Evolutionary conservation across 2,329 filamentous ascomycete species (phyloP).

Genomic region (Colletotrichum chrysophilum): DNA sequence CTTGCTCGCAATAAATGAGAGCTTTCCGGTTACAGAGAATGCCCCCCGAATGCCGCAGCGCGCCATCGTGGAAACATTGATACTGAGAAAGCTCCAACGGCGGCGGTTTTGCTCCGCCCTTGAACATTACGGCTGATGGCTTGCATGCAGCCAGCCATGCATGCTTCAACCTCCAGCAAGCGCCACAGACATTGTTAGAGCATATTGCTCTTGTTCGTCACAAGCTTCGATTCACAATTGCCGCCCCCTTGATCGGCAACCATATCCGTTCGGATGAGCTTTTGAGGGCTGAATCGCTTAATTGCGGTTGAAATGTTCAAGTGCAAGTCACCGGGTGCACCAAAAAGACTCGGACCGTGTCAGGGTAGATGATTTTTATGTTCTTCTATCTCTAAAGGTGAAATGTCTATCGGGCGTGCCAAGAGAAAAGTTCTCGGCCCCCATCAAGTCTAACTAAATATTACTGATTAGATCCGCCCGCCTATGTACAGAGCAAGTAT

Average conservation of each 20-base stretch:
- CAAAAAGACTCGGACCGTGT: background rate
- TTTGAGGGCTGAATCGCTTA: background rate
- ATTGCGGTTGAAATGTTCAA: background rate
- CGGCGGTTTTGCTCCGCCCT: background rate
- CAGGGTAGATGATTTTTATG: background rate
- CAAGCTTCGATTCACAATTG: background rate
- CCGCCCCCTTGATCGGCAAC: slow-evolving; percentile 3
- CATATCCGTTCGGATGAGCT: background rate
- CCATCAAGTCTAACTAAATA: background rate
- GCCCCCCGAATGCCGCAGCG: background rate
- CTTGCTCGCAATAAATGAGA: background rate
- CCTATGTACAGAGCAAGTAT: background rate
- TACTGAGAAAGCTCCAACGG: background rate
- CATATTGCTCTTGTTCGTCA: background rate
- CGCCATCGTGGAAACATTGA: background rate
- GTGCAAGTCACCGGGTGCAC: background rate
- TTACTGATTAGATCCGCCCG: background rate
- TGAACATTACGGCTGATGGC: background rate
- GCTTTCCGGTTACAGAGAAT: background rate
- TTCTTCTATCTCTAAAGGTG: slow-evolving; percentile 4
- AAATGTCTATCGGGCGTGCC: background rate
- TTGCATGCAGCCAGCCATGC: background rate
- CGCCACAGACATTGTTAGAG: background rate
- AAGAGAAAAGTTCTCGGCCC: background rate
- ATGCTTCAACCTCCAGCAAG: background rate